These are phyloP conservation scores for Alternaria ethzedia DNA, from an alignment of 2,329 filamentous ascomycete species.

Conservation along the genomic window DNA sequence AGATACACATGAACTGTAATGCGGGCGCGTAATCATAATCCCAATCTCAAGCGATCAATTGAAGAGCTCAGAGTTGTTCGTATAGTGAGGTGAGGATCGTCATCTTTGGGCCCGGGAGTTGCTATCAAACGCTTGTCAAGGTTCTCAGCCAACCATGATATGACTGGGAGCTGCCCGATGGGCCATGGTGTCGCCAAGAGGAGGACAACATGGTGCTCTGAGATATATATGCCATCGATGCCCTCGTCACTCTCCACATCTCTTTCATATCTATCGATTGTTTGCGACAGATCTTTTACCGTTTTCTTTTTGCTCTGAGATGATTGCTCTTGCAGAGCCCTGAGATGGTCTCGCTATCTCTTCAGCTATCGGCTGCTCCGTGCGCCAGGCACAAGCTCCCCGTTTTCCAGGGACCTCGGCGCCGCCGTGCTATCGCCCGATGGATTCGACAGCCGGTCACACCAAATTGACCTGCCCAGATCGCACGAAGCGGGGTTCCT, in stretches of 20 bases:
- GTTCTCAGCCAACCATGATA: background rate
- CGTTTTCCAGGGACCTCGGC: background rate
- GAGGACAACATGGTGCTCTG: slow-evolving; percentile 1
- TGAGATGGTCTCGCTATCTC: background rate
- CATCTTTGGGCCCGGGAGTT: background rate
- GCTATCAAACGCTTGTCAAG: background rate
- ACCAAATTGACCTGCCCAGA: background rate
- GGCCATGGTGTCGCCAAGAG: slow-evolving; percentile 1
- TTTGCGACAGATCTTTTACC: background rate
- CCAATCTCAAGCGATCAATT: background rate
- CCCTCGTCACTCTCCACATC: background rate
- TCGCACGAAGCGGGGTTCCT: background rate
- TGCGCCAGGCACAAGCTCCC: background rate
- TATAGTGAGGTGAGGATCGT: no score
- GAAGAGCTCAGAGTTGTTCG: background rate
- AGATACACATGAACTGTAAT: background rate
- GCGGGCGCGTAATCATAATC: background rate
- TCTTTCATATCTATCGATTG: background rate
- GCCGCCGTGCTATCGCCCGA: background rate
- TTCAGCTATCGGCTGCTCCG: background rate
- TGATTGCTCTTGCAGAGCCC: background rate
- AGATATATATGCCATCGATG: background rate
- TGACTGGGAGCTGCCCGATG: background rate
- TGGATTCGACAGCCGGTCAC: background rate
- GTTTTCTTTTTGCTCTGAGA: background rate